phyloP scores from a whole-genome alignment of 345 rosid genomes.

The Gossypium thurberi region DNA sequence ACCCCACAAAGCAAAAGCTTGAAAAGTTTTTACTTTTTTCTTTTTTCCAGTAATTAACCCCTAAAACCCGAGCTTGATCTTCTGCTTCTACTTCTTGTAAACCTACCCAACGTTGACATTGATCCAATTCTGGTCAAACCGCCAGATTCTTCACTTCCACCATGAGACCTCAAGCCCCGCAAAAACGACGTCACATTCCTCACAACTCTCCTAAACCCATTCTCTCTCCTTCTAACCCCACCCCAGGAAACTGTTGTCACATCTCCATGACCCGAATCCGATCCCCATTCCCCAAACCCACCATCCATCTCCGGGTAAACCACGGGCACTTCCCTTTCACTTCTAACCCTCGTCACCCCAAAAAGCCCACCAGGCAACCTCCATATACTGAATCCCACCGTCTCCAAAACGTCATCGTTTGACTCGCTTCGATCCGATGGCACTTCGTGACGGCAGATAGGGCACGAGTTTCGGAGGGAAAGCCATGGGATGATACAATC shows the following conservation, averaged over 20 bases:
- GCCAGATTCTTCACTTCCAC: constrained; percentile 15
- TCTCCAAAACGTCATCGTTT: constrained; percentile 9
- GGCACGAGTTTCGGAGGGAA: constrained; percentile 24
- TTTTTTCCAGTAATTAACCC: background rate
- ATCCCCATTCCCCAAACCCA: constrained; percentile 29
- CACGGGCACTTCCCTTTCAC: constrained; percentile 34
- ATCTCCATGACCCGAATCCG: constrained; percentile 17
- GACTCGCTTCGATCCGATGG: constrained; percentile 15
- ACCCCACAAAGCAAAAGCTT: too few species aligned
- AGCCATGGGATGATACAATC: constrained; percentile 32
- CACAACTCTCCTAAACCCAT: constrained; percentile 47
- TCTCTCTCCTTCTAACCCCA: constrained; percentile 26
- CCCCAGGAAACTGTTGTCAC: constrained; percentile 48
- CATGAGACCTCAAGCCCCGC: constrained; percentile 38
- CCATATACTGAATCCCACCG: constrained; percentile 31
- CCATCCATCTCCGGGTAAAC: constrained; percentile 70
- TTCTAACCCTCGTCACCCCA: constrained; percentile 23
- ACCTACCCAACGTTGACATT: constrained; percentile 33
- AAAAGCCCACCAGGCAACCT: constrained; percentile 27
- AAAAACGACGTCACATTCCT: constrained; percentile 51
- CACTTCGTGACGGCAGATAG: constrained; percentile 24
- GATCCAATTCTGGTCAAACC: constrained; percentile 31
- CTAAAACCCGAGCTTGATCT: constrained; percentile 8
- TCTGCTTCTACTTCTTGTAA: constrained; percentile 26
- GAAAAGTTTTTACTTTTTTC: background rate